Evolutionary conservation across 2,329 filamentous ascomycete genomes (phyloP).

Genomic region (Cercospora zeae-maydis): DNA sequence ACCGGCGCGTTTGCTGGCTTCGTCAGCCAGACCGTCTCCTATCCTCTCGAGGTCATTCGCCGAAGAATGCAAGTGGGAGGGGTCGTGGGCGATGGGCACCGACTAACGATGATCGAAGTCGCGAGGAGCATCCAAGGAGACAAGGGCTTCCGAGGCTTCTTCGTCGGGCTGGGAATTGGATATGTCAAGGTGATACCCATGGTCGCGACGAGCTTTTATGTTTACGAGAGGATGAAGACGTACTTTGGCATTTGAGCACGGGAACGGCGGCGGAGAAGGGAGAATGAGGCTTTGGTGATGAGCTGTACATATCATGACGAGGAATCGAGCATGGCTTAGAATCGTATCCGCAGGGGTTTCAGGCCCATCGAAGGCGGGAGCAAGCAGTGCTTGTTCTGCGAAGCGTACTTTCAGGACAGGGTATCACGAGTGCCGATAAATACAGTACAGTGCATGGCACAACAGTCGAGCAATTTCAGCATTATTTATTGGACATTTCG

Average conservation of each 20-base stretch:
- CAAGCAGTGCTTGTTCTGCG: too few relatives aligned
- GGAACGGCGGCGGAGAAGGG: too few relatives aligned
- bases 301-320: neutral
- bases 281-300: neutral
- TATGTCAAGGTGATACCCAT: conserved; percentile 93
- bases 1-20: conserved; percentile 83
- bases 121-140: conserved; percentile 70
- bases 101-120: conserved; percentile 75
- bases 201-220: conserved; percentile 69
- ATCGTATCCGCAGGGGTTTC: too few relatives aligned
- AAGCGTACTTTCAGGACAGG: too few relatives aligned
- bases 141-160: conserved; percentile 77
- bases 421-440: neutral
- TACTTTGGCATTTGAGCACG: conserved; percentile 46
- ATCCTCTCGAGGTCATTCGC: conserved; percentile 88
- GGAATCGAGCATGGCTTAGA: too few relatives aligned
- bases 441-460: neutral
- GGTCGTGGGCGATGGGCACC: conserved; percentile 83
- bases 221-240: conserved; percentile 62
- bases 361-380: too few relatives aligned
- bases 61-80: conserved; percentile 95
- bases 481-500: neutral
- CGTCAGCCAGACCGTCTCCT: conserved; percentile 86
- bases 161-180: conserved; percentile 87
- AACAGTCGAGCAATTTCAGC: neutral